phyloP scores from a whole-genome alignment of 179 eudicot genomes.

The Patellifolia procumbens region DNA sequence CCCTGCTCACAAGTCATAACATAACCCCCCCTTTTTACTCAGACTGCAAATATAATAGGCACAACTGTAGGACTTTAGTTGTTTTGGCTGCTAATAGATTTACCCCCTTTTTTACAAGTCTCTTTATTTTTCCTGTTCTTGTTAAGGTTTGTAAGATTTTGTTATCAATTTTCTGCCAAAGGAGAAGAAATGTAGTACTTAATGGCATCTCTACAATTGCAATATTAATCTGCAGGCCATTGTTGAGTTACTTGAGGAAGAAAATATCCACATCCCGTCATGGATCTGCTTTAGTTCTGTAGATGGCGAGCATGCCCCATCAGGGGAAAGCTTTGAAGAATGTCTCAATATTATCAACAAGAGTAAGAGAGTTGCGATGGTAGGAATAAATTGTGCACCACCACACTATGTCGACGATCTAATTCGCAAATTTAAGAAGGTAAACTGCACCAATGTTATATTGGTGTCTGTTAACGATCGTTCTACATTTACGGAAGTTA shows the following conservation, averaged over 20 bases:
- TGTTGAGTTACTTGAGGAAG: slow-evolving; percentile 78
- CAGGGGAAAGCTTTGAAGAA: slow-evolving; percentile 79
- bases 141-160: neutral
- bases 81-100: no score
- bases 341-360: slow-evolving; percentile 54
- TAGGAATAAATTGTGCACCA: slow-evolving; percentile 87
- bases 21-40: no score
- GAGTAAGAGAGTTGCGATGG: slow-evolving; percentile 52
- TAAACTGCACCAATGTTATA: slow-evolving; percentile 17
- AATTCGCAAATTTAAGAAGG: slow-evolving; percentile 66
- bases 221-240: slow-evolving; percentile 51
- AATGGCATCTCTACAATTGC: neutral
- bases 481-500: neutral
- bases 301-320: slow-evolving; percentile 74
- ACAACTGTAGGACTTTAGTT: no score
- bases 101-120: no score
- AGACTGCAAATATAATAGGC: no score
- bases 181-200: neutral
- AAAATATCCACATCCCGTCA: slow-evolving; percentile 60
- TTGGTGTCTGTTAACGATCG: neutral
- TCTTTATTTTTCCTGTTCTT: no score
- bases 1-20: no score
- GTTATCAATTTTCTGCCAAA: neutral
- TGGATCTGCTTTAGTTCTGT: slow-evolving; percentile 85
- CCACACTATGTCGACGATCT: slow-evolving; percentile 68